Base-by-base conservation (phyloP, 345 rosid genomes). In the Microcos paniculata region DNA sequence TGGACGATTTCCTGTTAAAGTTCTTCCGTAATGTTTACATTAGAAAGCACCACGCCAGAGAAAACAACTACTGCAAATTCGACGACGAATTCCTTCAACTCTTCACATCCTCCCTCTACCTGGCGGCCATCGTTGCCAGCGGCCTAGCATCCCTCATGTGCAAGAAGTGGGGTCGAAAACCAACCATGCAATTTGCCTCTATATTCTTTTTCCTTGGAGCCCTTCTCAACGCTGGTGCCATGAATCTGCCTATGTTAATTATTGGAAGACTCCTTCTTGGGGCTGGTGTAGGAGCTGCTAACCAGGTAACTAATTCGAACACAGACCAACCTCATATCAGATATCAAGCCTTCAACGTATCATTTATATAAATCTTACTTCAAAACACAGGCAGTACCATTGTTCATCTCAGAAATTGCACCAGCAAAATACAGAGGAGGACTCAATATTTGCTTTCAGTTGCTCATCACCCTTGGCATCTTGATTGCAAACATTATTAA, bases 361-460 rank as follows among this genome's bases (percentile, higher is more conserved):
- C 16, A 14, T 49, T 49, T 49, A n/a, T 1, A 35, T 35, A 35
- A 35, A 35, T 49, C 4, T 16, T 15, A 49, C 0, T 4, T 2
- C 4, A 16, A 2, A 12, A 58, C 71, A 79, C 91, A 92, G 94
- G 84, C 92, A 3, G 92, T 93, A 3, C 98, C 98, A 18, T 72
- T 93, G 72, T 91, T 91, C 75, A 89, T 93, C 77, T 90, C 98
- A 9, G 98, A 93, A 84, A 88, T 93, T 24, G 86, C 96, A 15
- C 98, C 94, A 0, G 48, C 93, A 55, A 85, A 64, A 45, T 77
- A 33, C 62, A 86, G 96, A 78, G 98, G 98, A 82, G 87, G 86
- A 35, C 85, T 93, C 14, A 93, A 87, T 80, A 80, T 90, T 12
- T 70, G 75, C 77, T 93, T 93, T 53, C 96, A 93, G 82, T 33